phyloP scores from a whole-genome alignment of 305 asterid genomes.

The Ajuga reptans region DNA sequence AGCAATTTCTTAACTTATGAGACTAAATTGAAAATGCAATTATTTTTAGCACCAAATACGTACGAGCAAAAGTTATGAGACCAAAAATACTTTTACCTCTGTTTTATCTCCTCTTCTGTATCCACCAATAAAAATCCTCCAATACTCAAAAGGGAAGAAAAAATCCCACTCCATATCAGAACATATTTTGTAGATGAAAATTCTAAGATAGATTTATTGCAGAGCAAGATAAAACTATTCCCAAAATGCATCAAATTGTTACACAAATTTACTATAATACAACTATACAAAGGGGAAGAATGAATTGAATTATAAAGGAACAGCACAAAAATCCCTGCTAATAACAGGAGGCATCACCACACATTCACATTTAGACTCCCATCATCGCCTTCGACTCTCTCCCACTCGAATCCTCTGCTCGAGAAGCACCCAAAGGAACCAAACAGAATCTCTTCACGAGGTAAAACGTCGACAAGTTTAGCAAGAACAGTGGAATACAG shows the following conservation, averaged over 20 bases:
- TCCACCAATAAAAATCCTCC: too few species aligned
- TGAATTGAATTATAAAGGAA: slow-evolving; percentile 19
- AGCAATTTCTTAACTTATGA: too few species aligned
- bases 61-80: too few species aligned
- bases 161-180: too few species aligned
- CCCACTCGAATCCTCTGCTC: not conserved
- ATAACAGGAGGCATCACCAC: not conserved
- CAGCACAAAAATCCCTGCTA: slow-evolving; percentile 5
- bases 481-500: slow-evolving; percentile 69
- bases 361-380: not conserved
- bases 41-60: too few species aligned
- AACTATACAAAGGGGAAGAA: slow-evolving; percentile 19
- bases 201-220: not conserved
- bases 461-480: slow-evolving; percentile 14
- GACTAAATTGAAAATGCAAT: too few species aligned
- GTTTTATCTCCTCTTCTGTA: too few species aligned
- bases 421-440: not conserved
- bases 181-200: too few species aligned
- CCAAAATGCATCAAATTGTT: not conserved
- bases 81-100: too few species aligned
- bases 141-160: too few species aligned
- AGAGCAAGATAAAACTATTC: not conserved
- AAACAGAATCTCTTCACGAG: not conserved
- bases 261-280: not conserved
- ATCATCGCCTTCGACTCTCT: not conserved